Evolutionary conservation across 2,329 filamentous ascomycete species (phyloP).

Genomic region (Ciborinia camelliae): DNA sequence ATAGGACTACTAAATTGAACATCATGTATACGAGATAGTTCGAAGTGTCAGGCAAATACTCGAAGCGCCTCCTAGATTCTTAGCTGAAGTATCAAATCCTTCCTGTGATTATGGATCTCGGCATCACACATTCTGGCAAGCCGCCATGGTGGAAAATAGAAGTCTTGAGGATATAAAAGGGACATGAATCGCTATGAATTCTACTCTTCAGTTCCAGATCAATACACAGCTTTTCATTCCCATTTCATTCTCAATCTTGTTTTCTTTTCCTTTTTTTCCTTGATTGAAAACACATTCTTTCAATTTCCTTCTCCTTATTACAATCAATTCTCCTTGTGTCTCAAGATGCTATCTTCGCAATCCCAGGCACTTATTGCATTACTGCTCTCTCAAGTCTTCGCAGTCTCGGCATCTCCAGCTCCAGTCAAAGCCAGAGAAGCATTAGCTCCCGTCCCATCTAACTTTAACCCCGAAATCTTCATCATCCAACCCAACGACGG

Average conservation of each 20-base stretch:
- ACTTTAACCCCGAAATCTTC: neutral
- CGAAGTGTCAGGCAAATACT: neutral
- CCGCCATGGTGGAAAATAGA: neutral
- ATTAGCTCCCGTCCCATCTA: neutral
- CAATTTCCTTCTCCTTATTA: neutral
- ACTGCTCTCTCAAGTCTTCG: neutral
- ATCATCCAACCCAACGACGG: neutral
- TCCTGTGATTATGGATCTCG: neutral
- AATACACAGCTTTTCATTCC: neutral
- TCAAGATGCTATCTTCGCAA: neutral
- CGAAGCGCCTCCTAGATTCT: neutral
- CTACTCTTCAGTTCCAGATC: neutral
- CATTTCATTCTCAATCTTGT: neutral
- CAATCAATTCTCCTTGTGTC: no score
- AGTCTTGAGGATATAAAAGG: neutral
- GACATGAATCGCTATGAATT: neutral
- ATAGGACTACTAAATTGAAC: no score
- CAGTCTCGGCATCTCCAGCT: neutral
- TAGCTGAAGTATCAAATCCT: neutral
- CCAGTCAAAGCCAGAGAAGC: neutral
- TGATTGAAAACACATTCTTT: neutral
- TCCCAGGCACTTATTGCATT: neutral
- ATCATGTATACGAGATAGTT: neutral
- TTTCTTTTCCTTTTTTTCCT: neutral
- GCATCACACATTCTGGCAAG: neutral